Evolutionary conservation across 2,329 filamentous ascomycete species (phyloP).

Genomic region (Bipolaris victoriae): DNA sequence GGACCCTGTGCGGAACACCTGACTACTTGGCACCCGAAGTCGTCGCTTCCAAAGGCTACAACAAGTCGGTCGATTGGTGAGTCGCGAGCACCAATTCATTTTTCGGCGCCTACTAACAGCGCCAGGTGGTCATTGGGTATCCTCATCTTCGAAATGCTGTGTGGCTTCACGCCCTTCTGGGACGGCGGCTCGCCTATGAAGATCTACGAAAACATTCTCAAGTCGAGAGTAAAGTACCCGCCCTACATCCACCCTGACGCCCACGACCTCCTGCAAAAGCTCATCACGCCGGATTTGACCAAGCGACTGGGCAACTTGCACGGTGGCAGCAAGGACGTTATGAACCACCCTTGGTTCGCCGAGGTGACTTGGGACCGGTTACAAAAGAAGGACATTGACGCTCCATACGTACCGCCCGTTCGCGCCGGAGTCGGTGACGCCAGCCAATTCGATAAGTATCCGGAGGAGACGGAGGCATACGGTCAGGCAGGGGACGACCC

Average conservation of each 20-base stretch:
- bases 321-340: constrained; percentile 88
- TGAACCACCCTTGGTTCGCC: constrained; percentile 93
- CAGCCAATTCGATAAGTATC: constrained; percentile 97
- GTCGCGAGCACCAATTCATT: constrained; percentile 43
- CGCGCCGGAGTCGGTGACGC: constrained; percentile 93
- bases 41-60: constrained; percentile 98
- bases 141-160: constrained; percentile 99
- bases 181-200: constrained; percentile 97
- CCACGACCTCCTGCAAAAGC: constrained; percentile 85
- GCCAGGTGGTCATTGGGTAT: constrained; percentile 96
- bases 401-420: constrained; percentile 95
- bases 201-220: constrained; percentile 99
- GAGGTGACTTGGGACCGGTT: constrained; percentile 98
- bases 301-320: constrained; percentile 95
- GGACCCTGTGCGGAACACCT: constrained; percentile 96
- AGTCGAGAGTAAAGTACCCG: constrained; percentile 94
- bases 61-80: constrained; percentile 98
- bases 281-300: constrained; percentile 94
- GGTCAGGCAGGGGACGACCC: constrained; percentile 79
- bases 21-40: constrained; percentile 98
- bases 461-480: constrained; percentile 94
- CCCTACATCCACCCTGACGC: constrained; percentile 94
- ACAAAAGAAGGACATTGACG: constrained; percentile 95
- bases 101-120: constrained; percentile 14
- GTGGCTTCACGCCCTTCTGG: constrained; percentile 99